Percentiles rank a stretch among this genome's conserved stretches.
Evolutionary conservation across 1,284 basidiomycete genomes (phyloP).

Genomic region (Rhodotorula sp.): DNA sequence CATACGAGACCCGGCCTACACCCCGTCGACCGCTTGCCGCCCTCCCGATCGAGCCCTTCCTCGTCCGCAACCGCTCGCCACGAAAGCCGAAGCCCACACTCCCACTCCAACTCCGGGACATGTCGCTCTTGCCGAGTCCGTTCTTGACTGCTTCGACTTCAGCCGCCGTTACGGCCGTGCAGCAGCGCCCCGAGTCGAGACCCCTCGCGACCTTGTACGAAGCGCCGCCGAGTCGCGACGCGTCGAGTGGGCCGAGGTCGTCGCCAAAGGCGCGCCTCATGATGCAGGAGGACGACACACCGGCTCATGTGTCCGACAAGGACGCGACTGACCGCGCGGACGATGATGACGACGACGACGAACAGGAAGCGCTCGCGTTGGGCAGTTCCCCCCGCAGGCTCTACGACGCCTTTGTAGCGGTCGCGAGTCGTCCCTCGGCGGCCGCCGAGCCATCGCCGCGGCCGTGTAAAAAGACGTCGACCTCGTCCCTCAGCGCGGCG

Average conservation of each 20-base stretch:
- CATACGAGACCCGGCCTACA: not conserved
- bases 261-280: not conserved
- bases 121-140: constrained; percentile 25
- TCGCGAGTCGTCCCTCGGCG: not conserved
- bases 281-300: constrained; percentile 20
- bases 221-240: constrained; percentile 2
- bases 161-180: not conserved
- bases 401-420: constrained; percentile 16
- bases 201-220: constrained; percentile 22
- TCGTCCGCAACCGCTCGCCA: constrained; percentile 1
- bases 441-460: not conserved
- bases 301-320: not conserved
- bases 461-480: not conserved
- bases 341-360: constrained; percentile 10
- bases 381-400: constrained; percentile 19
- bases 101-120: constrained; percentile 1
- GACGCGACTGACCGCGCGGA: not conserved
- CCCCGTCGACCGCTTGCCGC: constrained; percentile 8
- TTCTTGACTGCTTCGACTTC: not conserved
- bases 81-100: not conserved
- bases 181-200: not conserved
- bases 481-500: not conserved
- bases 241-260: not conserved
- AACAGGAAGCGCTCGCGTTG: not conserved
- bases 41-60: constrained; percentile 15